These are phyloP conservation scores for Coprinopsis sp. DNA, from an alignment of 768 basidiomycete genomes.

Conservation along the genomic window DNA sequence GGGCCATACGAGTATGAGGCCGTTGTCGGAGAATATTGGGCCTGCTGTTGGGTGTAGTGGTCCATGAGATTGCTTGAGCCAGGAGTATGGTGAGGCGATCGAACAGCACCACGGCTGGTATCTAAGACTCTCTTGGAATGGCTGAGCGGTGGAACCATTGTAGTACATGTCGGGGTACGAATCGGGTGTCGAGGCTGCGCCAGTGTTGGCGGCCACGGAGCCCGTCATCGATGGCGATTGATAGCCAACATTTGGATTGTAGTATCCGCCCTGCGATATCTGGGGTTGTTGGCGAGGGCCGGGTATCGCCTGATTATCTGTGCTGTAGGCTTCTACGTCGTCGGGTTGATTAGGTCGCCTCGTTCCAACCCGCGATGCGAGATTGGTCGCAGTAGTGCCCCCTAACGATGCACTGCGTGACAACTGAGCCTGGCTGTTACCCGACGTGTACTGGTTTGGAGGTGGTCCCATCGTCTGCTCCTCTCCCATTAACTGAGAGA, in stretches of 20 bases:
- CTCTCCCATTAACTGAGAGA: constrained; percentile 63
- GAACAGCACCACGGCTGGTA: constrained; percentile 33
- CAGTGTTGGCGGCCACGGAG: constrained; percentile 26
- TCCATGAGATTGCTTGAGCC: constrained; percentile 53
- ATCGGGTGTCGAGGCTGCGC: constrained; percentile 39
- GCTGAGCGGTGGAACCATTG: constrained; percentile 41
- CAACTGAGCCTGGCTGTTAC: constrained; percentile 48
- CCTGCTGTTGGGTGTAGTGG: constrained; percentile 61
- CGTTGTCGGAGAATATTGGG: constrained; percentile 59
- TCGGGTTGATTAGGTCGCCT: constrained; percentile 68
- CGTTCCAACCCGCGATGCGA: constrained; percentile 38
- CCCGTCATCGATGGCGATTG: constrained; percentile 46
- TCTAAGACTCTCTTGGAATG: constrained; percentile 57
- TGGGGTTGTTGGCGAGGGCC: constrained; percentile 40
- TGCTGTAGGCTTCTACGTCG: constrained; percentile 53
- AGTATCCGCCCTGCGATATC: constrained; percentile 44
- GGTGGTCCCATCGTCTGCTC: constrained; percentile 44
- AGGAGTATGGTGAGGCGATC: constrained; percentile 59
- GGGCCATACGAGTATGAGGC: constrained; percentile 47
- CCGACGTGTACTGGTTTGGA: constrained; percentile 48
- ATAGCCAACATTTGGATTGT: constrained; percentile 54
- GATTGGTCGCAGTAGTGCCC: constrained; percentile 34
- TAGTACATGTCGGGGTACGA: constrained; percentile 62
- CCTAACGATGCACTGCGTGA: constrained; percentile 67
- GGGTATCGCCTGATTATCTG: constrained; percentile 33